Base-by-base conservation (phyloP, 768 basidiomycete genomes). In the Agaricus blazei region DNA sequence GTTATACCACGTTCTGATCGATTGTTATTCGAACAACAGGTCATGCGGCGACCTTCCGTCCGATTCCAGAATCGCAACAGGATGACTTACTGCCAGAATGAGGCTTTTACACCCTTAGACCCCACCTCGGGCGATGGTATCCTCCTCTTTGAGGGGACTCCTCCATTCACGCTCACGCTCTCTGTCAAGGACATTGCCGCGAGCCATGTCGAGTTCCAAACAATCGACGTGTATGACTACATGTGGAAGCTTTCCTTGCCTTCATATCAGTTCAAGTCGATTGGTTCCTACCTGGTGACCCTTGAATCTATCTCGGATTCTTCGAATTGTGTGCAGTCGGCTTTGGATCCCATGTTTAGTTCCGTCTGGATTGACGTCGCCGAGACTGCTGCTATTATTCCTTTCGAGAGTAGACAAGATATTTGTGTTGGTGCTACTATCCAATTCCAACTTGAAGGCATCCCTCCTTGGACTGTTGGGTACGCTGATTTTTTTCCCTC, bases 361-460 rank as follows among this genome's bases (percentile, higher is more conserved):
- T 82, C 82, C 15, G 78, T 90, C 38, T 89, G 87, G 87, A 81
- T 94, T 11, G 93, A 98, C 61, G 93, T 98, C n/a, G 91, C 93
- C 2, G 97, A 99, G 70, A 92, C 92, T 1, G 97, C 97, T 8
- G 84, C 91, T 11, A 93, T 99, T 52, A 79, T 93, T 45, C 88
- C 96, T 4, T 82, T 93, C 61, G 88, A 89, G 62, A 75, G 85
- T 54, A 78, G 83, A 54, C 77, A 77, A 61, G 87, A 98, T 64
- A 85, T 89, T 58, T 99, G 97, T 70, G 88, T 91, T 1, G 96
- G 95, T 8, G 93, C 98, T 57, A 77, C 84, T 28, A 78, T 90
- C 8, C 92, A 92, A 59, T 98, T 97, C 78, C 87, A 95, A 65
- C 75, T 99, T 14, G 93, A 97, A 69, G 97, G 97, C 43, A 89